phyloP scores from a whole-genome alignment of 2,329 filamentous ascomycete species.

The Penicillium italicum region DNA sequence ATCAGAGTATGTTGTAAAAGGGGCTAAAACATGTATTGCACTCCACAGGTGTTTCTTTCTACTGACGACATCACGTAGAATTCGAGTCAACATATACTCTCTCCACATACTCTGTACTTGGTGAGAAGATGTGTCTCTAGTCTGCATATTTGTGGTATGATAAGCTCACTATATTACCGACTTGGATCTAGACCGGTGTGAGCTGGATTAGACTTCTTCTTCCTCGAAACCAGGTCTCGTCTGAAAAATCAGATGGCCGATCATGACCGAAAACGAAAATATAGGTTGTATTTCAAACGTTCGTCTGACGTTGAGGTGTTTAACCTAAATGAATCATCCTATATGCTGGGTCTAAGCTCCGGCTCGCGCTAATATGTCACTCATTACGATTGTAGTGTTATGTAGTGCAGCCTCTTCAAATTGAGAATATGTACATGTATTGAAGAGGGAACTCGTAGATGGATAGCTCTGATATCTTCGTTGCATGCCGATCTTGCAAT shows the following conservation, averaged over 20 bases:
- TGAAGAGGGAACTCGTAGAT: not conserved
- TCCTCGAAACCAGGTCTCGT: not conserved
- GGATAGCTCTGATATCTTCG: not conserved
- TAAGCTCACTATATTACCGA: not conserved
- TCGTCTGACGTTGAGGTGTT: not conserved
- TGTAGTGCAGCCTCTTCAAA: not conserved
- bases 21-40: not conserved
- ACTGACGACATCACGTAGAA: slow-evolving; percentile 9
- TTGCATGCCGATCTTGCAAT: not conserved
- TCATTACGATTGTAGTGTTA: not conserved
- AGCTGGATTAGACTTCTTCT: not conserved
- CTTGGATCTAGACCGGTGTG: not conserved
- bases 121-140: not conserved
- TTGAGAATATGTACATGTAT: not conserved
- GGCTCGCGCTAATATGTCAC: not conserved
- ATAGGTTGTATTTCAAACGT: not conserved
- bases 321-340: not conserved
- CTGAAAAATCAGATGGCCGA: not conserved
- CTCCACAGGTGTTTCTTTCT: slow-evolving; percentile 6
- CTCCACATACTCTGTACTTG: not conserved
- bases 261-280: not conserved
- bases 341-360: not conserved
- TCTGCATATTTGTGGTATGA: not conserved
- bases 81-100: not conserved
- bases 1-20: not conserved